A percentile compares a stretch with the other conserved stretches of the same genome.
These are phyloP conservation scores for Alnus glutinosa DNA, from an alignment of 306 rosid genomes.

Conservation along the genomic window DNA sequence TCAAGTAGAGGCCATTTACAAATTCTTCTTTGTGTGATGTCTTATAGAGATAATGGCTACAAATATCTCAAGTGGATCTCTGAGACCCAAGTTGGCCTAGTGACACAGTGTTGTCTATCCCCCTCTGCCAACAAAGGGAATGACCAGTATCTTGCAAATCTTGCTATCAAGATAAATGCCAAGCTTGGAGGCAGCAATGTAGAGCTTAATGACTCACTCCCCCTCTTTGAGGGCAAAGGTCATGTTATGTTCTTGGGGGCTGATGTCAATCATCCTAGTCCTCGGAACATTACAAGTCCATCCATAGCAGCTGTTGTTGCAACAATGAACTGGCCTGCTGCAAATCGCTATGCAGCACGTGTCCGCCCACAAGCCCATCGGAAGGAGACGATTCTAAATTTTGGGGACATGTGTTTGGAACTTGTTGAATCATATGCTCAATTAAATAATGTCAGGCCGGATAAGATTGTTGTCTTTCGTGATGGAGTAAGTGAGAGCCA, in stretches of 20 bases:
- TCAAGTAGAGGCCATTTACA: conserved; percentile 34
- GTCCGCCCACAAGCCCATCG: conserved; percentile 57
- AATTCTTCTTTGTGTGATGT: conserved; percentile 77
- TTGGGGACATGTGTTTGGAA: conserved; percentile 64
- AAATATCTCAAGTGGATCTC: conserved; percentile 70
- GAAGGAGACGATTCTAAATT: conserved; percentile 50
- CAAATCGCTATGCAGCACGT: conserved; percentile 74
- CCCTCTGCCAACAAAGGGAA: conserved; percentile 40
- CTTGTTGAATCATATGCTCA: conserved; percentile 54
- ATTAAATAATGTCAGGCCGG: conserved; percentile 50
- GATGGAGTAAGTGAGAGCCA: conserved; percentile 83
- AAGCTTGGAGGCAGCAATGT: conserved; percentile 91
- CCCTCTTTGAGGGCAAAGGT: conserved; percentile 42
- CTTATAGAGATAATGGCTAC: conserved; percentile 57
- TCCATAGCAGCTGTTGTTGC: conserved; percentile 82
- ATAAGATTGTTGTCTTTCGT: conserved; percentile 60
- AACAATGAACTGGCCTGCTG: conserved; percentile 84
- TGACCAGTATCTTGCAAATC: conserved; percentile 62
- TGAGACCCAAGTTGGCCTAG: conserved; percentile 71
- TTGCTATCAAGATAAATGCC: conserved; percentile 80
- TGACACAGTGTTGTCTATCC: conserved; percentile 82
- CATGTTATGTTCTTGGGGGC: conserved; percentile 85
- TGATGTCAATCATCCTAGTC: conserved; percentile 81
- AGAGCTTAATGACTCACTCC: conserved; percentile 55
- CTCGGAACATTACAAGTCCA: conserved; percentile 46